Conservation (phyloP, 108 stramenopile genomes). For the Epipyxis sp. region DNA sequence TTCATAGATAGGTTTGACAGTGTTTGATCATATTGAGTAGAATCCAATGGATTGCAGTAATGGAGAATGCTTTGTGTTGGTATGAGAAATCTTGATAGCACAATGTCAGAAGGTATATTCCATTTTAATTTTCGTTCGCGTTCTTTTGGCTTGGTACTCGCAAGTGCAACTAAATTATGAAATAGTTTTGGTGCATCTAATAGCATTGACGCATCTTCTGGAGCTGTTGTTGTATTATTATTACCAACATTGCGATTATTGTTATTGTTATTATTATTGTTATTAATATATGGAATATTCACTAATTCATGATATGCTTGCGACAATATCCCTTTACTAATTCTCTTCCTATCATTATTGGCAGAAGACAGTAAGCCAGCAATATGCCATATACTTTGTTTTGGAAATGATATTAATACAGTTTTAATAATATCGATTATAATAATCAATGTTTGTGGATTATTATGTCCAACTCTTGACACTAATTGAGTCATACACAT, state of each 20-base stretch:
- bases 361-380: slow-evolving; percentile 22
- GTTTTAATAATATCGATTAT: slow-evolving; percentile 11
- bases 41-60: background rate
- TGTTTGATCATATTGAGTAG: background rate
- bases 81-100: background rate
- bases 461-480: slow-evolving; percentile 24
- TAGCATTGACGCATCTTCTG: slow-evolving; percentile 1
- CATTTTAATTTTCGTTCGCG: background rate
- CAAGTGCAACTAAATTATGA: background rate
- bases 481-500: slow-evolving; percentile 39
- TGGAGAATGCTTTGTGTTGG: background rate
- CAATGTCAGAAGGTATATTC: background rate
- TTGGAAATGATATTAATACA: slow-evolving; percentile 15
- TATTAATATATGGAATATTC: too few relatives aligned
- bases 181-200: background rate
- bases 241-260: too few relatives aligned
- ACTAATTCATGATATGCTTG: background rate
- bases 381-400: slow-evolving; percentile 39
- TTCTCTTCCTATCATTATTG: slow-evolving; percentile 16
- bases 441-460: background rate
- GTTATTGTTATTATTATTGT: too few relatives aligned
- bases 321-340: background rate
- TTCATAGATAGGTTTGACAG: background rate
- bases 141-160: background rate
- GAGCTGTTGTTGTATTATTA: background rate